Base-by-base conservation (phyloP, 179 eudicot genomes). In the Beta lomatogona region DNA sequence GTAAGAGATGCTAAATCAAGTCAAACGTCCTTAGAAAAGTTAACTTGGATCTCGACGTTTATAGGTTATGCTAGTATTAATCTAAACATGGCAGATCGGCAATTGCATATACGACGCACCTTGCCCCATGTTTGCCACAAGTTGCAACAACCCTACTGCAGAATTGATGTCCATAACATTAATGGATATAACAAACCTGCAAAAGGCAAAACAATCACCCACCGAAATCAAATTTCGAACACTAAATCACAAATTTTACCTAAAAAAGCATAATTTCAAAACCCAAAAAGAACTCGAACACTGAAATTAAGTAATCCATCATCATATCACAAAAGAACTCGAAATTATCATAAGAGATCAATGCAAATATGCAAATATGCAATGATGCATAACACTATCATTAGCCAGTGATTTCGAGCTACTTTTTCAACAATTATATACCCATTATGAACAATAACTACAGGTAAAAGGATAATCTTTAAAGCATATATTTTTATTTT, bases 81-180 rank as follows among this genome's bases (percentile, higher is more conserved):
- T 21, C 5, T 9, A 13, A 31, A 13, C n/a, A 28, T 4, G 28
- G 25, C 18, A 8, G 36, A 55, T n/a, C 14, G 4, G 19, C 6
- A 22, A 16, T 60, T 50, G 61, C 63, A 70, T 31, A 55, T 25
- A 82, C 53, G 55, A 75, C 81, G 72, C 58, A 77, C 81, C 85
- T 52, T 25, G 66, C 28, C 8, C 60, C 78, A 77, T 63, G 53
- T 7, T 53, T 52, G 31, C 6, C 48, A 61, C 25, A 82, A 81
- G 60, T 63, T 54, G 73, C 71, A 71, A 71, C 3, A 67, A 67
- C 11, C 63, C 52, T 55, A 45, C 66, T 78, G 46, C 19, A 55
- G 28, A 9, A 53, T n/a, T 78, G 59, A 14, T 50, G 45, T 41
- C 12, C 21, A 54, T n/a, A 57, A 21, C 76, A 50, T 58, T 28